Evolutionary conservation across 345 rosid species (phyloP).

Genomic region (Eucalyptus cloeziana): DNA sequence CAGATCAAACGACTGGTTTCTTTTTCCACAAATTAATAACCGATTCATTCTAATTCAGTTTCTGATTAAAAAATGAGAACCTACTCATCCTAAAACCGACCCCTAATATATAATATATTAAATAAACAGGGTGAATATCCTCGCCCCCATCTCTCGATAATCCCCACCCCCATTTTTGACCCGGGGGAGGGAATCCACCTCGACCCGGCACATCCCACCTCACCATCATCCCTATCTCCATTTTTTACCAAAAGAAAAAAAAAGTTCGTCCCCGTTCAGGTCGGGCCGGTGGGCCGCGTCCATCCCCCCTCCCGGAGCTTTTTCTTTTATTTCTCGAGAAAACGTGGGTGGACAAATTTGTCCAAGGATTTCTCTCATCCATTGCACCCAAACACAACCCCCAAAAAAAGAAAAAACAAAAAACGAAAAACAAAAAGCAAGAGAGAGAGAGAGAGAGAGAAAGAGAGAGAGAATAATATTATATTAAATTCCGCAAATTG

Average conservation of each 20-base stretch:
- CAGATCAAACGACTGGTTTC: background rate
- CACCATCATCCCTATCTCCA: background rate
- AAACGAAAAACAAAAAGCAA: background rate
- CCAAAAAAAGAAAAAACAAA: background rate
- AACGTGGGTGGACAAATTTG: background rate
- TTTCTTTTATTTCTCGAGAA: background rate
- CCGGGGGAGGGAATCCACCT: background rate
- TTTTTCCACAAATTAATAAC: rapidly evolving
- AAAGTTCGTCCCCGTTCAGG: background rate
- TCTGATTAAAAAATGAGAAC: too few species aligned
- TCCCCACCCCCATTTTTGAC: background rate
- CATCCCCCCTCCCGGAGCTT: background rate
- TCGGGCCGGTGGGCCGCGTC: background rate
- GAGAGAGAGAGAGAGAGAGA: background rate
- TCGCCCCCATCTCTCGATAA: background rate
- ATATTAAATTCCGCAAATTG: background rate
- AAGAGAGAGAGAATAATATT: background rate
- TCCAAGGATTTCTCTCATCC: background rate
- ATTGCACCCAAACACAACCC: background rate
- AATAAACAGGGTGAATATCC: background rate
- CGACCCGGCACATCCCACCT: too few species aligned
- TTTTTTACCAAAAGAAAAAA: background rate
- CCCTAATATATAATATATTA: too few species aligned
- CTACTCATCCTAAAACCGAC: rapidly evolving
- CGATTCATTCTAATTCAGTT: too few species aligned